A percentile compares a stretch with the other conserved stretches of the same genome.
These are phyloP conservation scores for Penstemon newberryi DNA, from an alignment of 257 asterid genomes.

Conservation along the genomic window DNA sequence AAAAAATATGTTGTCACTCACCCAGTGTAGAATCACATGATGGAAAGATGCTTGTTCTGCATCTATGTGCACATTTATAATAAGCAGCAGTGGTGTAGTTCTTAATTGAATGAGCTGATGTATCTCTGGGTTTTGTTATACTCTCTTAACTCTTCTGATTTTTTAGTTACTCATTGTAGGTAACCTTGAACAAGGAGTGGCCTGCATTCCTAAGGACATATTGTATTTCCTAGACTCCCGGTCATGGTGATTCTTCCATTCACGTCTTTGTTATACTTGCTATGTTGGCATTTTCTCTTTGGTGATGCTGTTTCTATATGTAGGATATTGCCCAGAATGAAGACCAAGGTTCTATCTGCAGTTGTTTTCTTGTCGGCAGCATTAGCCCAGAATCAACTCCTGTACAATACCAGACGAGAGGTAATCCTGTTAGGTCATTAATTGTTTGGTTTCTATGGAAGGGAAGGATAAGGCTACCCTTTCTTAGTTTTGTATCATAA, in stretches of 20 bases:
- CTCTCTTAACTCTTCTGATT: constrained; percentile 27
- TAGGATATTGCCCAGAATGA: constrained; percentile 65
- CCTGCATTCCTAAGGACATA: constrained; percentile 42
- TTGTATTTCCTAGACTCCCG: constrained; percentile 61
- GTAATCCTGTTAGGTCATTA: constrained; percentile 38
- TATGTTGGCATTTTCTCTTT: constrained; percentile 20
- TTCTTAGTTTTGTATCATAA: neutral
- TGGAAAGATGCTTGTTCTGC: constrained; percentile 12
- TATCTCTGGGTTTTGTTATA: constrained; percentile 5
- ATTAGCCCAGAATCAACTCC: constrained; percentile 53
- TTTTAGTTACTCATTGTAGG: constrained; percentile 48
- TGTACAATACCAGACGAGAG: constrained; percentile 43
- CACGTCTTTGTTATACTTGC: constrained; percentile 23
- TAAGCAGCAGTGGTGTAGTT: constrained; percentile 14
- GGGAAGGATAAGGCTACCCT: neutral
- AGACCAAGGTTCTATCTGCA: constrained; percentile 55
- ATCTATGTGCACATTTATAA: constrained; percentile 10
- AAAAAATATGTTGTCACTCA: constrained; percentile 4
- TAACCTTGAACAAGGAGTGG: constrained; percentile 52
- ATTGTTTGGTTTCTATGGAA: neutral
- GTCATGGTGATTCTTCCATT: constrained; percentile 55
- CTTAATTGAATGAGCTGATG: constrained; percentile 26
- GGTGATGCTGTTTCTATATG: constrained; percentile 31
- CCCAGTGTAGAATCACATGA: constrained; percentile 11
- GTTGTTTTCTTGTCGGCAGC: constrained; percentile 53